Evolutionary conservation across 208 protist species (phyloP).

Genomic region (Porcisia hertigi): DNA sequence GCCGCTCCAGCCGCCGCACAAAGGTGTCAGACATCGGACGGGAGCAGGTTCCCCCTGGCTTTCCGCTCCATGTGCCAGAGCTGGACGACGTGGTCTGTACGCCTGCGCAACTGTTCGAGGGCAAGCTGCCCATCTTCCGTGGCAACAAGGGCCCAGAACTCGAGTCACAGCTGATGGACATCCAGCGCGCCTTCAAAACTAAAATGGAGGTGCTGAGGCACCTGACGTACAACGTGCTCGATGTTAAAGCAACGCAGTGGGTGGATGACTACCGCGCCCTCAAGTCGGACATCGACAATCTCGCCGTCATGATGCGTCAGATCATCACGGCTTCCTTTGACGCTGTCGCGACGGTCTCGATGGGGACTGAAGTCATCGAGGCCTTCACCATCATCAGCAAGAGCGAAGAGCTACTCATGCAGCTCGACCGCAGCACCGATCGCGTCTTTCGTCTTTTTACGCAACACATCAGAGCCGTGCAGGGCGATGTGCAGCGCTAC

Average conservation of each 20-base stretch:
- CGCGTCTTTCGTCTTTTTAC: constrained; percentile 91
- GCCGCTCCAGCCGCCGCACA: constrained; percentile 17
- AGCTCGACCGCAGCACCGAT: constrained; percentile 93
- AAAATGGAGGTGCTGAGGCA: constrained; percentile 91
- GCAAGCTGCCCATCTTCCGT: constrained; percentile 92
- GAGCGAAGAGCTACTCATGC: constrained; percentile 92
- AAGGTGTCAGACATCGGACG: constrained; percentile 32
- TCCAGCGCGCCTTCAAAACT: constrained; percentile 93
- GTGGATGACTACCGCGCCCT: constrained; percentile 97
- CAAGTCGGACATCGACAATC: constrained; percentile 96
- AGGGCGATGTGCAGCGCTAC: constrained; percentile 93
- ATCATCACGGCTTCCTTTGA: constrained; percentile 97
- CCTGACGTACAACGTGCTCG: constrained; percentile 96
- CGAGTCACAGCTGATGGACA: constrained; percentile 93
- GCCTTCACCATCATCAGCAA: constrained; percentile 95
- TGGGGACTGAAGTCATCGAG: constrained; percentile 95
- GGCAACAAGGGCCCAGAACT: constrained; percentile 95
- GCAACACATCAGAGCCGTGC: constrained; percentile 81
- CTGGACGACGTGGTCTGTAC: constrained; percentile 46
- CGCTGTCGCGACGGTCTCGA: constrained; percentile 83
- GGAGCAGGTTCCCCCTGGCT: constrained; percentile 32
- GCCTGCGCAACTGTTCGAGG: constrained; percentile 56
- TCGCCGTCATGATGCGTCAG: constrained; percentile 97
- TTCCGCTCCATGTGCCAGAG: constrained; percentile 65
- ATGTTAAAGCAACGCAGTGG: constrained; percentile 97